phyloP scores from a whole-genome alignment of 106 monocot species.

The Allium fistulosum region DNA sequence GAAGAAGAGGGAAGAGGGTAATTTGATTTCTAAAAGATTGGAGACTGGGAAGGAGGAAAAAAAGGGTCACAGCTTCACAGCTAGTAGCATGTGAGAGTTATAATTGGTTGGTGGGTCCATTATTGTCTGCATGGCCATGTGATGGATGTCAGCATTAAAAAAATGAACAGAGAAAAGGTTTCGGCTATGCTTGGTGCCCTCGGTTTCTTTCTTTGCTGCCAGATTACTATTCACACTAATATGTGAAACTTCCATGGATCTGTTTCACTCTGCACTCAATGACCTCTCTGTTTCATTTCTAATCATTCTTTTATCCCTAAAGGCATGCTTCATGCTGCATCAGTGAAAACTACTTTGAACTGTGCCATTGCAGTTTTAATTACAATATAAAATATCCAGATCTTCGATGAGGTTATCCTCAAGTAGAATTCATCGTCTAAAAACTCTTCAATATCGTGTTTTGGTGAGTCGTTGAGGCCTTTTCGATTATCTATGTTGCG shows the following conservation, averaged over 20 bases:
- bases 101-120: slow-evolving; percentile 27
- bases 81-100: slow-evolving; percentile 23
- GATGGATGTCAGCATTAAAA: slow-evolving; percentile 26
- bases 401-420: no score
- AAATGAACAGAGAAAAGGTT: not conserved
- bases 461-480: no score
- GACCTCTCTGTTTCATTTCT: no score
- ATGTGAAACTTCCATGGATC: not conserved
- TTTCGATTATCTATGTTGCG: no score
- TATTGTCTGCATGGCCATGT: slow-evolving; percentile 27
- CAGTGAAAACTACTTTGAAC: no score
- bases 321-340: no score
- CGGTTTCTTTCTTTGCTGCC: not conserved
- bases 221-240: not conserved
- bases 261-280: not conserved
- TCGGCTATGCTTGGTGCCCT: not conserved
- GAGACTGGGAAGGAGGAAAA: no score
- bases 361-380: no score
- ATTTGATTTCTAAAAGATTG: not conserved
- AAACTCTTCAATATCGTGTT: no score
- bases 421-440: no score
- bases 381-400: no score
- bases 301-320: no score
- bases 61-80: not conserved
- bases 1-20: slow-evolving; percentile 2